Base-by-base conservation (phyloP, 805 yeast species). In the Jamesozyma gamospora region DNA sequence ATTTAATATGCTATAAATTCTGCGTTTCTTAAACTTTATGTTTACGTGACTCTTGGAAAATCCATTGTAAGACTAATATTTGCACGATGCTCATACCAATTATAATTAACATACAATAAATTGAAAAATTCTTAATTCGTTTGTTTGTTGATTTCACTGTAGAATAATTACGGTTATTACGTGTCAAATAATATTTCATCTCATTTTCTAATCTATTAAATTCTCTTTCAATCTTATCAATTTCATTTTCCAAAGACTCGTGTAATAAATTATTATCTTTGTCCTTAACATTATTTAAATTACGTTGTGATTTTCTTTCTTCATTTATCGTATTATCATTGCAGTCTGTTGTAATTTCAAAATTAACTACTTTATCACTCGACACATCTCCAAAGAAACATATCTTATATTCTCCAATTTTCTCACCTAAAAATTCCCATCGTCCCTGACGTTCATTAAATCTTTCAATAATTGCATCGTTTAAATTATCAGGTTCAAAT, bases 141-240 rank as follows among this genome's bases (percentile, higher is more conserved):
- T 67, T 57, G 50, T 75, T 81, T 4, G 85, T 79, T 13, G 81
- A 74, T 49, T 67, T 70, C 37, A 80, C 86, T 29, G 87, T 80
- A 39, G 39, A 81, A 75, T 85, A 92, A 66, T 90, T 90, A 66
- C 97, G 75, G 65, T 77, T 77, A 63, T 84, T 90, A 67, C 98
- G 80, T 11, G 94, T 79, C 64, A 79, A 82, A 70, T 88, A 87
- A 63, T 88, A 82, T 51, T 80, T 83, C 57, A 90, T 65, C 29
- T 78, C 67, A 48, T 71, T 71, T 50, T 71, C 65, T 45, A 82
- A 64, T 11, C 68, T 66, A 48, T 71, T 73, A 54, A 82, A 67
- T 51, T 79, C 80, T 6, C 56, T 50, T 50, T 80, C 86, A 43
- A 82, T 78, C 41, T 63, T 64, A 41, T 69, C 71, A 18, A 80